Evolutionary conservation across 371 early-diverging fungal species (phyloP), one percentile per base, ranked within the genome.

Genomic region (Thermomucor indicae-seudaticae): DNA sequence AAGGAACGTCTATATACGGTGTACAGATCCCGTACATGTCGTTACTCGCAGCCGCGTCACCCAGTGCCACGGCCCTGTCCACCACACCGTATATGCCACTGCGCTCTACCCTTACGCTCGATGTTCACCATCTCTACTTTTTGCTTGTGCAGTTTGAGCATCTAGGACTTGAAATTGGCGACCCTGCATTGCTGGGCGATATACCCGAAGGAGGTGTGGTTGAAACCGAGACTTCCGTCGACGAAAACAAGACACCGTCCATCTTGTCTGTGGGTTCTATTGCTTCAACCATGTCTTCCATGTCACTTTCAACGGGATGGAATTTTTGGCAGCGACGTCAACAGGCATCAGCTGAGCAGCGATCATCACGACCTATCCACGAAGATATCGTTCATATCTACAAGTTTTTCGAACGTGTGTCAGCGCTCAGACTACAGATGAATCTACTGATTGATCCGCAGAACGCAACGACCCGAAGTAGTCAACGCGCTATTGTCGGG

Each of bases 241-340:
- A 65, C 54, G 66, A 59, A 34, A 60, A 60, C 4, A 67, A 64
- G 39, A 67, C 75, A 12, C 68, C 67, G 22, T 82, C 82, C 6
- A 73, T 82, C 45, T 66, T 71, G 20, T 80, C 80, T 0, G 67
- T 75, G 14, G 65, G 66, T 6, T 81, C 84, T 0, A 72, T 79
- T 1, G 78, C 81, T 17, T 75, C 75, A 1, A 63, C 65, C 32
- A 70, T 80, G 51, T 84, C 84, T 2, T 80, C 80, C 0, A 46
- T 84, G 14, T 82, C 84, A 0, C 49, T 84, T 1, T 68, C 78
- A n/a, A 75, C 80, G 1, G 80, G 81, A 5, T 84, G 85, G 85
- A 75, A 78, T 35, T 68, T 78, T 28, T 84, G 85, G 85, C 67
- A 65, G n/a, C 52, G 55, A n/a, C 49, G 57, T 4, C 43, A 34